Conservation (phyloP, 768 basidiomycete genomes). For the Kockovaella imperatae region DNA sequence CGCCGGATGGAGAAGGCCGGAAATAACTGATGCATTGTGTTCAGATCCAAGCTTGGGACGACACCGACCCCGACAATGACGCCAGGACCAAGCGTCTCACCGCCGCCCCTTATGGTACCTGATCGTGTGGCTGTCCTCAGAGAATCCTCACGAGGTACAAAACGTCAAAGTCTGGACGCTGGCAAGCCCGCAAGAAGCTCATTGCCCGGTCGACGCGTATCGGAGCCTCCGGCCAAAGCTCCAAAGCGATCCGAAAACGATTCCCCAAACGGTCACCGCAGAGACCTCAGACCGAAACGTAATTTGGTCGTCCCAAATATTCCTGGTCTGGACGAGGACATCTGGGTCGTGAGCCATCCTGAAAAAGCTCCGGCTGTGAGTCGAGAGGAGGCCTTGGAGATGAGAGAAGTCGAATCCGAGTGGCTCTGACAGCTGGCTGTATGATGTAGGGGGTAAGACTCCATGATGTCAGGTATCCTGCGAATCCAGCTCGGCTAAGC, state of each 20-base stretch:
- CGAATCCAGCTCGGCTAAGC: background rate
- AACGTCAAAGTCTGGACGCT: background rate
- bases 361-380: background rate
- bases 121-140: slow-evolving; percentile 22
- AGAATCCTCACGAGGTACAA: slow-evolving; percentile 3
- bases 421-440: background rate
- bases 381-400: slow-evolving; percentile 27
- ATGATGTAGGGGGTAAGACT: background rate
- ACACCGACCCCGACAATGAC: slow-evolving; percentile 13
- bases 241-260: background rate
- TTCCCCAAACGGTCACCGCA: background rate
- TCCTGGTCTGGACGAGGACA: slow-evolving; percentile 16
- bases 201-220: background rate
- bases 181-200: background rate
- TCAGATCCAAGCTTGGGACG: background rate
- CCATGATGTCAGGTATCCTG: background rate
- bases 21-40: background rate
- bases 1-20: background rate
- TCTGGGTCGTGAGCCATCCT: slow-evolving; percentile 14
- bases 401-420: slow-evolving; percentile 27
- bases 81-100: slow-evolving; percentile 13
- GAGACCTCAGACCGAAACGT: background rate
- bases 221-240: background rate
- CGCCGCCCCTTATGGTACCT: slow-evolving; percentile 17
- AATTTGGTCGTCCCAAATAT: slow-evolving; percentile 10